These are phyloP conservation scores for Geosmithia putterillii DNA, from an alignment of 2,329 filamentous ascomycete species.

Conservation along the genomic window DNA sequence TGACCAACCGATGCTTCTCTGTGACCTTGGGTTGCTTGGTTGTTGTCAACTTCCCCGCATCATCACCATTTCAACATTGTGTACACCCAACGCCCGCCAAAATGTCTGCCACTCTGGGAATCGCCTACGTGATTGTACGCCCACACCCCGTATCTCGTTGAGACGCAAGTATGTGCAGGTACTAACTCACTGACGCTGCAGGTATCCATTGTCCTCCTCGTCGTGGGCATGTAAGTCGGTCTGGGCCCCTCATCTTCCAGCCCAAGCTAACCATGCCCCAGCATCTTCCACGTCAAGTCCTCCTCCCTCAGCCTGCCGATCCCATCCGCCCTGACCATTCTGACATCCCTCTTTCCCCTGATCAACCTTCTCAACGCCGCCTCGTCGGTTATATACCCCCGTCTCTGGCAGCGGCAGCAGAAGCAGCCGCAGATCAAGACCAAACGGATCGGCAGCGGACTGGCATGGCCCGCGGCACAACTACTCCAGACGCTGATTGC, in stretches of 20 bases:
- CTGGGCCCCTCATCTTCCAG: background rate
- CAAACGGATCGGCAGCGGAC: conserved; percentile 5
- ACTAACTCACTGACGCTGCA: conserved; percentile 2
- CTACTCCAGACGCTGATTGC: conserved; percentile 27
- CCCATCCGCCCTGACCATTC: conserved; percentile 19
- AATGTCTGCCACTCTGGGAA: background rate
- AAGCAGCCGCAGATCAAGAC: background rate
- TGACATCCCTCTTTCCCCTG: conserved; percentile 27
- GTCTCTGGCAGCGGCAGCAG: conserved; percentile 6
- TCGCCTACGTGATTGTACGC: conserved; percentile 1
- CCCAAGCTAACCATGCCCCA: conserved; percentile 8
- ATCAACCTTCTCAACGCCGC: conserved; percentile 21
- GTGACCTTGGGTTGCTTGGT: no score
- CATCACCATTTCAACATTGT: no score
- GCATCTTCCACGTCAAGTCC: conserved; percentile 25
- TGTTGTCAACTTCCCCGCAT: no score
- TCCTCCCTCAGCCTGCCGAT: conserved; percentile 27
- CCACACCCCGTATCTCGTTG: background rate
- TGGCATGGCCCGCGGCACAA: conserved; percentile 16
- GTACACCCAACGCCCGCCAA: background rate
- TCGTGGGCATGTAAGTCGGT: conserved; percentile 15
- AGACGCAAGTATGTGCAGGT: background rate
- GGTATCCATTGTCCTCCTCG: conserved; percentile 16
- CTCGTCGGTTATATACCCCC: conserved; percentile 20
- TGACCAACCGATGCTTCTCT: no score